Percentiles rank a stretch among this genome's conserved stretches.
Evolutionary conservation across 2,329 filamentous ascomycete species (phyloP).

Genomic region (Venturiaceae sp.): DNA sequence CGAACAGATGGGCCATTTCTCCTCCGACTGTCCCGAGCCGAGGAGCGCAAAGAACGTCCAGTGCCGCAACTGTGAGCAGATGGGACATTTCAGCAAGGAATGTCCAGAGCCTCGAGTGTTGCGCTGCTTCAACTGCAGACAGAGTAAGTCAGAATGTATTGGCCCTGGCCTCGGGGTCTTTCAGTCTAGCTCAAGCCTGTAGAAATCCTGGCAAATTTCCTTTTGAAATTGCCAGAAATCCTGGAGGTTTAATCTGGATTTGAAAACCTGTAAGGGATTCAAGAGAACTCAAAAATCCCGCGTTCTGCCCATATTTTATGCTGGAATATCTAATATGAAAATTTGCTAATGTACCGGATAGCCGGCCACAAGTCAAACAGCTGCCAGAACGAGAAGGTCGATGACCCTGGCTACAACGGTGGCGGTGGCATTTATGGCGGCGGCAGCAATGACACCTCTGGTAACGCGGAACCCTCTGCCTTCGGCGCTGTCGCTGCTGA

Average conservation of each 20-base stretch:
- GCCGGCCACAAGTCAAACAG: background rate
- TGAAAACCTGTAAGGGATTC: too few species aligned
- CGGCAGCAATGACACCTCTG: background rate
- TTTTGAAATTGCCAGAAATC: too few species aligned
- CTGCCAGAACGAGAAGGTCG: background rate
- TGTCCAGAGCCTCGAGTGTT: background rate
- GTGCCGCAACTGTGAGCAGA: conserved; percentile 37
- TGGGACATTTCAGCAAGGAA: conserved; percentile 17
- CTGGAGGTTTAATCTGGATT: too few species aligned
- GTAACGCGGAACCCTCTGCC: conserved; percentile 13
- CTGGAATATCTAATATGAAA: conserved; percentile 20
- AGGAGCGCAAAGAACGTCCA: conserved; percentile 38
- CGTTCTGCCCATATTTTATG: conserved; percentile 38
- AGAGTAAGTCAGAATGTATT: conserved; percentile 24
- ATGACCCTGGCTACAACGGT: conserved; percentile 19
- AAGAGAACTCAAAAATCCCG: conserved; percentile 37
- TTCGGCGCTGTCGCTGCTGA: conserved; percentile 9
- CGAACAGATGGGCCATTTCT: conserved; percentile 24
- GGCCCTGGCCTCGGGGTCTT: conserved; percentile 46
- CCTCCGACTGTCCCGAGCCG: conserved; percentile 43
- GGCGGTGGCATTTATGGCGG: background rate
- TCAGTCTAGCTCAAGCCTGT: too few species aligned
- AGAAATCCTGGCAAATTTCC: too few species aligned
- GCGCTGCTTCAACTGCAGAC: conserved; percentile 62
- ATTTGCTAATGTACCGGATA: background rate